Evolutionary conservation across 805 yeast species (phyloP), one percentile per base, ranked within the genome.

Genomic region (Yamadazyma sp.): DNA sequence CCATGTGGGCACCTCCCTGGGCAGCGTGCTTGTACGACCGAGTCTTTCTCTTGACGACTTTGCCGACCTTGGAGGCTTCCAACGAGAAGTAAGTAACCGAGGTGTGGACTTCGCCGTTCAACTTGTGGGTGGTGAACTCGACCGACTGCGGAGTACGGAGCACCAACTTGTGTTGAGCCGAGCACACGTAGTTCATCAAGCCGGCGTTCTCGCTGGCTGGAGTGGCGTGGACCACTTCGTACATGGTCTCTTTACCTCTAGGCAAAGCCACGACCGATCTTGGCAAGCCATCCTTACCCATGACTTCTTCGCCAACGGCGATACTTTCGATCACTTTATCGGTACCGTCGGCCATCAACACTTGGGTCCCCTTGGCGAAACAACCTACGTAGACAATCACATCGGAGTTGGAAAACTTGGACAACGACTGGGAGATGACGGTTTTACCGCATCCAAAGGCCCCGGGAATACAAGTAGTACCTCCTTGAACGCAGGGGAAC

Each of bases 361-460:
- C 75, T 40, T 57, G 41, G 12, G 71, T 64, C 28, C 70, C 70
- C 44, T 60, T 60, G 33, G 60, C 59, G 42, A 61, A 42, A 41
- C 40, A 45, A 28, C 98, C 99, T 39, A 88, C 96, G 58, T 93
- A 93, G 58, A 91, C 84, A 60, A 93, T 93, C 41, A 88, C 84
- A 64, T 93, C 99, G 14, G 98, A 93, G 77, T 93, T 93, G 43
- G 99, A 93, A 70, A 82, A 93, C 67, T 93, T 93, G 48, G 98
- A 91, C 61, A 93, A 75, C 1, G 98, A 88, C 72, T 91, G 99
- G 19, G 99, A 91, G 62, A 91, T 91, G 56, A 91, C 99, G 9
- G 99, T 91, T 64, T 90, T 93, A 67, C 99, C 99, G 70, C 98
- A 93, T 48, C 99, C 99, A 56, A 93, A 93, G 47, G 99, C 99